Conservation (phyloP, 139 green algal species). For the Astrephomene gubernaculifera region DNA sequence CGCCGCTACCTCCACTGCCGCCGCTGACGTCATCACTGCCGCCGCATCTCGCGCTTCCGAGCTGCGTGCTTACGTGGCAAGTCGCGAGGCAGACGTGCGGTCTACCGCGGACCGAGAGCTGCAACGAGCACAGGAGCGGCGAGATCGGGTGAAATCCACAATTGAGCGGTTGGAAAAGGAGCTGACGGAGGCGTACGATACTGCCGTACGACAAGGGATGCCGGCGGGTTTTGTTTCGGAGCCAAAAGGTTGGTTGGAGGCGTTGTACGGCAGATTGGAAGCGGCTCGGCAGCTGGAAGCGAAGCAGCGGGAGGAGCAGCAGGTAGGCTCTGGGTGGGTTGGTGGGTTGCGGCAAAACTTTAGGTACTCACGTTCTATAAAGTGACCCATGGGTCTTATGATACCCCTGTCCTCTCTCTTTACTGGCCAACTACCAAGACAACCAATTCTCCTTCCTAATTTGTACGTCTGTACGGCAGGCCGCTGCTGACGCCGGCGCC, state of each 20-base stretch:
- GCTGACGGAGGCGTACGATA: slow-evolving; percentile 31
- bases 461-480: slow-evolving; percentile 11
- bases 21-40: not conserved
- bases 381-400: not conserved
- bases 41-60: not conserved
- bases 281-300: slow-evolving; percentile 24
- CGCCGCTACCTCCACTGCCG: too few species aligned
- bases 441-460: not conserved
- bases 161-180: not conserved
- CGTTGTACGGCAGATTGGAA: not conserved
- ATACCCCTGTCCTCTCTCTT: not conserved
- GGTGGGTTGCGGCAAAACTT: not conserved
- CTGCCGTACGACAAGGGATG: not conserved
- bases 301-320: not conserved
- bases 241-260: slow-evolving; percentile 18
- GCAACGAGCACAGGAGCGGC: not conserved
- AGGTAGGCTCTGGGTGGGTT: not conserved
- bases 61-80: slow-evolving; percentile 18
- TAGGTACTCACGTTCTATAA: not conserved
- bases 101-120: slow-evolving; percentile 16
- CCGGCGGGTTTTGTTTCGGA: not conserved
- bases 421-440: not conserved
- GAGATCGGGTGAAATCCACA: not conserved
- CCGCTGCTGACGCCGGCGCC: not conserved
- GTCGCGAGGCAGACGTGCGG: slow-evolving; percentile 5